Percentiles rank a stretch among this genome's conserved stretches.
These are phyloP conservation scores for Rhynchosporium graminicola DNA, from an alignment of 2,329 filamentous ascomycete species.

Conservation along the genomic window DNA sequence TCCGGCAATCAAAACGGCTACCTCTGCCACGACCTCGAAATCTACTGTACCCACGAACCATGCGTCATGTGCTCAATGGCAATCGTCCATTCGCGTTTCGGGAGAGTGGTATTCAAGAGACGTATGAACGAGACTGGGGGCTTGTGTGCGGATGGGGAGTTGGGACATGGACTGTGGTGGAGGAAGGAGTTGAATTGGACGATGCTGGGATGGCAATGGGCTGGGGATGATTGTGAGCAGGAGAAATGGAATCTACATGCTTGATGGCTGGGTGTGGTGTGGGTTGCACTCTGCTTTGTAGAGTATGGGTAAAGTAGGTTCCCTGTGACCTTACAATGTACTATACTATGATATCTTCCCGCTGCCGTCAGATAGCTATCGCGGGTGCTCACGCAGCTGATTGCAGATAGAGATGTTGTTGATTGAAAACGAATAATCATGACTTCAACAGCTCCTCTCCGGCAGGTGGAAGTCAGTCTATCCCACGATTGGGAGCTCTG, in stretches of 20 bases:
- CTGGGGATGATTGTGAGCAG: neutral
- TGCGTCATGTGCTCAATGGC: constrained; percentile 98
- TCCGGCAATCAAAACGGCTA: constrained; percentile 73
- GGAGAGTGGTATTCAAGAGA: constrained; percentile 76
- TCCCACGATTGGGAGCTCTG: no score
- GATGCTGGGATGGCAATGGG: constrained; percentile 70
- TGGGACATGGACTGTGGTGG: constrained; percentile 70
- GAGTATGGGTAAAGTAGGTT: no score
- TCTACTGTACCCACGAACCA: constrained; percentile 94
- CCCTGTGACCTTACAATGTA: no score
- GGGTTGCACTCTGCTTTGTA: neutral
- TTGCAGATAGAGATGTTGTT: no score
- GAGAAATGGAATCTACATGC: constrained; percentile 15
- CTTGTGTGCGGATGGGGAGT: constrained; percentile 72
- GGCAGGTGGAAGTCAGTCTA: no score
- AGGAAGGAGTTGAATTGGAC: constrained; percentile 84
- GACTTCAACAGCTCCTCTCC: no score
- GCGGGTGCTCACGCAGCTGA: no score
- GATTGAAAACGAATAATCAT: no score
- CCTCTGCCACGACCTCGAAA: constrained; percentile 87
- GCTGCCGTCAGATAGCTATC: no score
- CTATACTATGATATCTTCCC: no score
- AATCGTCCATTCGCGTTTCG: constrained; percentile 89
- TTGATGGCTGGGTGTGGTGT: constrained; percentile 9
- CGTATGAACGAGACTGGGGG: constrained; percentile 82